Conservation (phyloP, 2,329 filamentous ascomycete species). For the Penicillium paneum region DNA sequence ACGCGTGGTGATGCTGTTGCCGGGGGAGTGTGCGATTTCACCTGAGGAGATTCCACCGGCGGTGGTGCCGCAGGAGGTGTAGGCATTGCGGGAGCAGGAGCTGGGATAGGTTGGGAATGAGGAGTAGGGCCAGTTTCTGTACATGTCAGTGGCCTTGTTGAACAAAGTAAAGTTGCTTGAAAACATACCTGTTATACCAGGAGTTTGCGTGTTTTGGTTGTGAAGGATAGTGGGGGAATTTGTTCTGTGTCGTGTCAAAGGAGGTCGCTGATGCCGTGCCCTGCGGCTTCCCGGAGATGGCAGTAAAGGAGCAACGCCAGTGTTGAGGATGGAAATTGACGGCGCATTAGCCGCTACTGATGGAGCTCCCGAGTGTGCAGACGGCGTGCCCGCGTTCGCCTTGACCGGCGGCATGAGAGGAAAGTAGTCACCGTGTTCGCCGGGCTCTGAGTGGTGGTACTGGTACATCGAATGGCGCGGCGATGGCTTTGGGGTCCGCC, state of each 20-base stretch:
- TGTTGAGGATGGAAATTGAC: conserved; percentile 76
- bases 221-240: conserved; percentile 73
- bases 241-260: conserved; percentile 68
- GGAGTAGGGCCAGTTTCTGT: conserved; percentile 29
- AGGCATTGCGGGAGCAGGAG: conserved; percentile 28
- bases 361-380: conserved; percentile 41
- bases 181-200: conserved; percentile 41
- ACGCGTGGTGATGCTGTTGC: conserved; percentile 50
- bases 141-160: conserved; percentile 7
- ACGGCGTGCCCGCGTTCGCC: conserved; percentile 38
- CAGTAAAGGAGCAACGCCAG: conserved; percentile 73
- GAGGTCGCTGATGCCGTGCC: conserved; percentile 55
- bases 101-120: conserved; percentile 25
- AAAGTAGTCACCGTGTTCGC: conserved; percentile 78
- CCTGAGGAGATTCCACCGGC: conserved; percentile 37
- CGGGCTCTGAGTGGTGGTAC: conserved; percentile 57
- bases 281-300: conserved; percentile 75
- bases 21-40: conserved; percentile 35
- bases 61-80: conserved; percentile 32
- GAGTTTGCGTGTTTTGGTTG: conserved; percentile 51
- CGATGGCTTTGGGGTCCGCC: conserved; percentile 75
- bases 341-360: conserved; percentile 47
- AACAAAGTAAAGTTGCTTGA: conserved; percentile 6
- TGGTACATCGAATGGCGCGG: conserved; percentile 56
- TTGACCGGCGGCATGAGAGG: conserved; percentile 63